Percentiles rank a stretch among this genome's conserved stretches.
Evolutionary conservation across 1,284 basidiomycete genomes (phyloP).

Genomic region (Ceraceosorus bombacis): DNA sequence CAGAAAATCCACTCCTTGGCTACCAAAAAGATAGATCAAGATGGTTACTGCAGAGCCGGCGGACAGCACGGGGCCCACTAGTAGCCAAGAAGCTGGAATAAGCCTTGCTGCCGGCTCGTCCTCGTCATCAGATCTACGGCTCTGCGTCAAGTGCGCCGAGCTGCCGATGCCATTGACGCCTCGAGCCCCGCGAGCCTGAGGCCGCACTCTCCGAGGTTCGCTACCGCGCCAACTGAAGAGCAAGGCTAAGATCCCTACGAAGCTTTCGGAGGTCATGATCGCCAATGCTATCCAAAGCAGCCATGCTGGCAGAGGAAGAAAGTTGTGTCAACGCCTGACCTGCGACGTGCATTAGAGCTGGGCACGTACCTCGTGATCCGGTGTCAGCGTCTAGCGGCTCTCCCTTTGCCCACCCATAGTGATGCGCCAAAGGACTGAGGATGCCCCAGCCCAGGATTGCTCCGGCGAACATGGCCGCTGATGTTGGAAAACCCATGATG

Average conservation of each 20-base stretch:
- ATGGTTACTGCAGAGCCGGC: slow-evolving; percentile 65
- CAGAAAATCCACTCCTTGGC: slow-evolving; percentile 86
- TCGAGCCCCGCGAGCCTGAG: not conserved
- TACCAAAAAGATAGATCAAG: slow-evolving; percentile 79
- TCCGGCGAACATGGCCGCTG: slow-evolving; percentile 84
- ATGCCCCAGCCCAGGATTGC: slow-evolving; percentile 94
- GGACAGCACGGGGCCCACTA: slow-evolving; percentile 62
- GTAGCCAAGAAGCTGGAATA: slow-evolving; percentile 71
- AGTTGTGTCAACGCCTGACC: slow-evolving; percentile 10
- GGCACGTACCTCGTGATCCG: slow-evolving; percentile 60
- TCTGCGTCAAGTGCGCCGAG: not conserved
- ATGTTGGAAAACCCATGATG: slow-evolving; percentile 95
- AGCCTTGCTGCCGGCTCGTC: slow-evolving; percentile 70
- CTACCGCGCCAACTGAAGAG: slow-evolving; percentile 36
- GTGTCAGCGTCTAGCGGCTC: slow-evolving; percentile 72
- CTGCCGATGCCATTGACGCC: not conserved
- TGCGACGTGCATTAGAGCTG: slow-evolving; percentile 43
- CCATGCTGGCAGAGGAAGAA: slow-evolving; percentile 23
- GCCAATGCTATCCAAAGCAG: slow-evolving; percentile 81
- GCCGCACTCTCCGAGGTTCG: not conserved
- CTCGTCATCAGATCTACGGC: slow-evolving; percentile 51
- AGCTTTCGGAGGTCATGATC: slow-evolving; percentile 81
- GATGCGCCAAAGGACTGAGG: slow-evolving; percentile 74
- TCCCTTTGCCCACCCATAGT: slow-evolving; percentile 80
- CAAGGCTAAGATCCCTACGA: slow-evolving; percentile 74